Base-by-base conservation (phyloP, 176 grass and related monocot species). In the Pharus latifolius region DNA sequence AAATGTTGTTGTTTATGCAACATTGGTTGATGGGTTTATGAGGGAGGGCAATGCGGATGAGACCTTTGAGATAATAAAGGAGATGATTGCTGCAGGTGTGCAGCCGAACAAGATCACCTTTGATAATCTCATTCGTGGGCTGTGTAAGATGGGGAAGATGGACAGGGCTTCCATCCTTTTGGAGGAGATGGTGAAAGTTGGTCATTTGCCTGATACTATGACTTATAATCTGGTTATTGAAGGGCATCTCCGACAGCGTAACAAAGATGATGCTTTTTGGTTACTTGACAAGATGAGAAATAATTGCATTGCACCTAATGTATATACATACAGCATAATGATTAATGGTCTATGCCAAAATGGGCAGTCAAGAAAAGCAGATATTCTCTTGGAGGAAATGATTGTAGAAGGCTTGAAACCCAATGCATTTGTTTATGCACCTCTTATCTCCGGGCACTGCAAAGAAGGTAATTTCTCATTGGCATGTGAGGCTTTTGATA, bases 21-120 rank as follows among this genome's bases (percentile, higher is more conserved):
- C 80, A 55, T 79, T 95, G 7, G 64, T 90, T 50, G 83, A 95
- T 56, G 91, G 87, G 40, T 90, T 87, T 77, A 80, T 82, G 67
- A 78, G 77, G 85, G 80, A 87, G 69, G 80, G 87, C 23, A 70
- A 82, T 67, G 28, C 46, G 3, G 38, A 84, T 54, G 87, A 90
- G 43, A 80, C 87, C 0, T 82, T 84, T 72, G 11, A 42, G 29
- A 32, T 86, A 51, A 55, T 72, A 34, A 54, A 67, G 46, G 86
- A 95, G 62, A 89, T 95, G 91, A 40, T 58, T 64, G 60, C 65
- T 64, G 30, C 68, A 81, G 83, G 86, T 7, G 67, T 89, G 56
- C 78, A 74, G 49, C 82, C 76, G 3, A 85, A 95, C 54, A 78
- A 80, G 76, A 43, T 80, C 46, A 87, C 76, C 2, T 89, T 74